Conservation (phyloP, 2,329 filamentous ascomycete species). For the Thielaviopsis populi region DNA sequence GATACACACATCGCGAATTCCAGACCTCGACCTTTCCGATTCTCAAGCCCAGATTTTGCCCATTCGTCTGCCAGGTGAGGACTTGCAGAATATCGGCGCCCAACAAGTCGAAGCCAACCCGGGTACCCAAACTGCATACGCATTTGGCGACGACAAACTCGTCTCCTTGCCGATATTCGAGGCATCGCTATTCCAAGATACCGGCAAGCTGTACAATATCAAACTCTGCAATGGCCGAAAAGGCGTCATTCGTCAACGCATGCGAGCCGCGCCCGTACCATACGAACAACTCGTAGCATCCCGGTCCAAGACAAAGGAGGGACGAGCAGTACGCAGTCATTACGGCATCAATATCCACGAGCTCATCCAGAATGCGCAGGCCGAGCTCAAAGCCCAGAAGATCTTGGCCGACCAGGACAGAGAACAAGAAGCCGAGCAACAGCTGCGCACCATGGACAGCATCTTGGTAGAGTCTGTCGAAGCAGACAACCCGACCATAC, state of each 20-base stretch:
- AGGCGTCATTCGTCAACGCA: slow-evolving; percentile 41
- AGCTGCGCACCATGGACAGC: slow-evolving; percentile 7
- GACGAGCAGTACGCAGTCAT: slow-evolving; percentile 58
- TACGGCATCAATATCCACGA: slow-evolving; percentile 88
- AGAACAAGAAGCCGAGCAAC: neutral
- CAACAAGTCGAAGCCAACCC: neutral
- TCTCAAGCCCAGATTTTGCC: neutral
- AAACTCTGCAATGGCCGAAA: slow-evolving; percentile 44
- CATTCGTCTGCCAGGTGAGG: neutral
- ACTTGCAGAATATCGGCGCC: neutral
- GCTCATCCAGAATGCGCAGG: slow-evolving; percentile 56
- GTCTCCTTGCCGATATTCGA: slow-evolving; percentile 10
- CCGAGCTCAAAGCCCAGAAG: slow-evolving; percentile 32
- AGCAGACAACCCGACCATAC: slow-evolving; percentile 2
- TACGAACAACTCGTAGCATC: slow-evolving; percentile 55
- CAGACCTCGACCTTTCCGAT: neutral
- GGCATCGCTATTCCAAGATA: slow-evolving; percentile 17
- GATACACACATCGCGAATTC: neutral
- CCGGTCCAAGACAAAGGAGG: slow-evolving; percentile 50
- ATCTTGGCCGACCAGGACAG: slow-evolving; percentile 7
- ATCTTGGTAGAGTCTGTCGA: slow-evolving; percentile 30
- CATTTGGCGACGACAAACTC: neutral
- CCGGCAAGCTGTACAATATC: slow-evolving; percentile 27
- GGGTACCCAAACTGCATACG: neutral
- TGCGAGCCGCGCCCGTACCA: slow-evolving; percentile 31